Conservation (phyloP, 768 basidiomycete species). For the Russula griseocarnosa region DNA sequence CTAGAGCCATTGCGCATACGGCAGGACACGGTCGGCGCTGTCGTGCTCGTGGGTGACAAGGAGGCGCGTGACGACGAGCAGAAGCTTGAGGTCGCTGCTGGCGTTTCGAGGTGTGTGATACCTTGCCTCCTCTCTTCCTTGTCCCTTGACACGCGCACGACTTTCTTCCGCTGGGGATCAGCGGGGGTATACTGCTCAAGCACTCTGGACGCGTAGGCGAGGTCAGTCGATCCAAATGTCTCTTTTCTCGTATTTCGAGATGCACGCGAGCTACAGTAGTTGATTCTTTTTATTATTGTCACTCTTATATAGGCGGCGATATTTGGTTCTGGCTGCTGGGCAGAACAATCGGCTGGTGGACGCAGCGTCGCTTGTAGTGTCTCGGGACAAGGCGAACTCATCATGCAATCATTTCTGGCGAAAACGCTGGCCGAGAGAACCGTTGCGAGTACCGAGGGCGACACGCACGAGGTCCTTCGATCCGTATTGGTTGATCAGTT, state of each 20-base stretch:
- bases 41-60: slow-evolving; percentile 43
- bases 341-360: slow-evolving; percentile 37
- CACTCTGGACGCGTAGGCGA: slow-evolving; percentile 71
- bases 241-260: neutral
- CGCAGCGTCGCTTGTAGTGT: slow-evolving; percentile 63
- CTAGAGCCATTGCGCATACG: slow-evolving; percentile 29
- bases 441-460: slow-evolving; percentile 40
- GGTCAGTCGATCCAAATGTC: slow-evolving; percentile 37
- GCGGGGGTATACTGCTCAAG: slow-evolving; percentile 79
- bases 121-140: neutral
- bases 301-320: slow-evolving; percentile 52
- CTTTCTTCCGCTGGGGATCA: slow-evolving; percentile 31
- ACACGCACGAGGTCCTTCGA: slow-evolving; percentile 55
- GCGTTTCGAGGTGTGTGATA: slow-evolving; percentile 60
- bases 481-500: slow-evolving; percentile 46
- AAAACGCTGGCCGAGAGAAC: slow-evolving; percentile 46
- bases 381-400: slow-evolving; percentile 68
- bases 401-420: slow-evolving; percentile 55
- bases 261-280: too few relatives aligned
- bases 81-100: slow-evolving; percentile 46
- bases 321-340: slow-evolving; percentile 78
- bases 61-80: slow-evolving; percentile 32
- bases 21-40: slow-evolving; percentile 83
- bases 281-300: too few relatives aligned
- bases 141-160: neutral